Conservation (phyloP, 2,329 filamentous ascomycete species). For the Aschersonia sp. region DNA sequence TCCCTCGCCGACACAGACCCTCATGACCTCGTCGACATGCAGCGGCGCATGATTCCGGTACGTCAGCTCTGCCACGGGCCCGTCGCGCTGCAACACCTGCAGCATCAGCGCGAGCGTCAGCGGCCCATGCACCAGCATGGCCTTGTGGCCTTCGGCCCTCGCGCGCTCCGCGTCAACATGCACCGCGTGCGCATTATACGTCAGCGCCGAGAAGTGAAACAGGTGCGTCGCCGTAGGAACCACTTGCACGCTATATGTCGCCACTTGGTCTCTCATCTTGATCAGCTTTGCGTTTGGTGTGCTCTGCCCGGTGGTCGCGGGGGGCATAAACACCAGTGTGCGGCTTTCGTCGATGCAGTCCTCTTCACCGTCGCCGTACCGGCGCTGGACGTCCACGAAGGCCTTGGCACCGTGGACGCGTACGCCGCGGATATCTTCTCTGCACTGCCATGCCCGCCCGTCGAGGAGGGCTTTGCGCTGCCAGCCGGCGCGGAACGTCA, state of each 20-base stretch:
- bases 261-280: too few species aligned
- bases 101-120: conserved; percentile 67
- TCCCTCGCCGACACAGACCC: conserved; percentile 46
- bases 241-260: conserved; percentile 34
- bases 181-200: conserved; percentile 84
- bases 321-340: conserved; percentile 34
- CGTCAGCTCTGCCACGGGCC: conserved; percentile 40
- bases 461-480: conserved; percentile 20
- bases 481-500: conserved; percentile 35
- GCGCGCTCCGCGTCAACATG: conserved; percentile 68
- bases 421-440: conserved; percentile 29
- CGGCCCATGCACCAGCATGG: conserved; percentile 76
- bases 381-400: conserved; percentile 35
- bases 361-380: conserved; percentile 20
- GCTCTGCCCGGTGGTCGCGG: background rate
- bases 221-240: conserved; percentile 57
- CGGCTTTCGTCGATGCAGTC: conserved; percentile 24
- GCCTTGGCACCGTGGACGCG: conserved; percentile 26
- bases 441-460: conserved; percentile 24
- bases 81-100: conserved; percentile 32
- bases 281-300: background rate
- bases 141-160: conserved; percentile 58
- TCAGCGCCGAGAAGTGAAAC: conserved; percentile 82
- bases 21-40: conserved; percentile 58
- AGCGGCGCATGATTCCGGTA: conserved; percentile 77